Evolutionary conservation across 768 basidiomycete species (phyloP).

Genomic region (Lentinula boryana): DNA sequence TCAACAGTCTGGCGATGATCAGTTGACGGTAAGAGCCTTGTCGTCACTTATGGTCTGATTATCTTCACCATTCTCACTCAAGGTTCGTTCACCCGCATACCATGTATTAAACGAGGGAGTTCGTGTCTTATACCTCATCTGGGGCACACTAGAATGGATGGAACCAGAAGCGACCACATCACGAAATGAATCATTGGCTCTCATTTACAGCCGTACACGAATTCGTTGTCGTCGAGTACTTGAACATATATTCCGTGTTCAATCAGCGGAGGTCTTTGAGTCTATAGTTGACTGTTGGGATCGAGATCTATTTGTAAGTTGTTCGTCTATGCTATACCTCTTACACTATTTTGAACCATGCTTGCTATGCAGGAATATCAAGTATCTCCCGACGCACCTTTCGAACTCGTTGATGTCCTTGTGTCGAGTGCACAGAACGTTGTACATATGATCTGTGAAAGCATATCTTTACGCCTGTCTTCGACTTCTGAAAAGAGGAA

Average conservation of each 20-base stretch:
- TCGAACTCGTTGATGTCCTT: constrained; percentile 80
- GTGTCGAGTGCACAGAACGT: constrained; percentile 80
- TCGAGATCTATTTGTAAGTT: constrained; percentile 42
- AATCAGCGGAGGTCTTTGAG: constrained; percentile 78
- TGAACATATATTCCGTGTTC: constrained; percentile 80
- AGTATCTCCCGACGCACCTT: constrained; percentile 46
- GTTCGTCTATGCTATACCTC: not conserved
- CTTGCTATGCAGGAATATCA: constrained; percentile 26
- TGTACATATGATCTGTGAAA: constrained; percentile 87
- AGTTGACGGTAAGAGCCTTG: constrained; percentile 42
- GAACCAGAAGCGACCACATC: constrained; percentile 39
- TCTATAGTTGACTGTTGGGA: constrained; percentile 82
- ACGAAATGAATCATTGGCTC: constrained; percentile 59
- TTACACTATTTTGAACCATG: constrained; percentile 6
- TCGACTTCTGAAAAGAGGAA: constrained; percentile 56
- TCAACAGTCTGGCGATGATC: constrained; percentile 42
- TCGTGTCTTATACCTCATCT: constrained; percentile 69
- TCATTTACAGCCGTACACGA: constrained; percentile 64
- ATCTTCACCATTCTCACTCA: constrained; percentile 7
- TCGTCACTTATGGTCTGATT: not conserved
- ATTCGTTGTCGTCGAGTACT: constrained; percentile 71
- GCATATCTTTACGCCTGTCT: constrained; percentile 57
- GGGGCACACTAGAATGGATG: constrained; percentile 56
- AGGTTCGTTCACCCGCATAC: constrained; percentile 74
- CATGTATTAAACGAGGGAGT: constrained; percentile 77